Conservation (phyloP, 176 grass and related monocot genomes). For the Eleusine coracana region DNA sequence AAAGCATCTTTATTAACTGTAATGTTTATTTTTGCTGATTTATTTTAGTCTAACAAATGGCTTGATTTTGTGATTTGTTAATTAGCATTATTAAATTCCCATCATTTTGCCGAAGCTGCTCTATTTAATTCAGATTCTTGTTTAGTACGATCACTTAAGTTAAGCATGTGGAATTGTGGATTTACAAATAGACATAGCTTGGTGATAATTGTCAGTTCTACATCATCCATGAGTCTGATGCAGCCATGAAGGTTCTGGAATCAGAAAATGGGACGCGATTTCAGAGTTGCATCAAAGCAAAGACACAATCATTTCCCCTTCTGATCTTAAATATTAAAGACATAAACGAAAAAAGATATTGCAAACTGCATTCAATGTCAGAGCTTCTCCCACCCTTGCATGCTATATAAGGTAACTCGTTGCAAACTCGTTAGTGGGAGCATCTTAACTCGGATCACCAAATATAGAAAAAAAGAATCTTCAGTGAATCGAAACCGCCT, state of each 20-base stretch:
- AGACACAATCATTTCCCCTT: not conserved
- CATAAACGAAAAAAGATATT: not conserved
- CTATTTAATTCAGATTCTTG: not conserved
- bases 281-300: not conserved
- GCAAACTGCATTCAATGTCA: not conserved
- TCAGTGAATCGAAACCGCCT: not conserved
- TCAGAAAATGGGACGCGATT: not conserved
- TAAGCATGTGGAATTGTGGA: slow-evolving; percentile 10
- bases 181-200: not conserved
- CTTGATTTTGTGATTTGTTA: not conserved
- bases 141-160: not conserved
- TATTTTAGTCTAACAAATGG: not conserved
- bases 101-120: not conserved
- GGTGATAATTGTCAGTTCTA: not conserved
- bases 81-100: not conserved
- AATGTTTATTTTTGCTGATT: not conserved
- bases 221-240: not conserved
- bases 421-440: not conserved
- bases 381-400: not conserved
- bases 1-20: no score
- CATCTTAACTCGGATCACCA: slow-evolving; percentile 28
- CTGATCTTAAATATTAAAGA: not conserved
- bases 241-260: not conserved
- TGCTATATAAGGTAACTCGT: slow-evolving; percentile 12
- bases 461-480: slow-evolving; percentile 18